A percentile compares a stretch with the other conserved stretches of the same genome.
Evolutionary conservation across 2,329 filamentous ascomycete genomes (phyloP).

Genomic region (Cladosporium sp.): DNA sequence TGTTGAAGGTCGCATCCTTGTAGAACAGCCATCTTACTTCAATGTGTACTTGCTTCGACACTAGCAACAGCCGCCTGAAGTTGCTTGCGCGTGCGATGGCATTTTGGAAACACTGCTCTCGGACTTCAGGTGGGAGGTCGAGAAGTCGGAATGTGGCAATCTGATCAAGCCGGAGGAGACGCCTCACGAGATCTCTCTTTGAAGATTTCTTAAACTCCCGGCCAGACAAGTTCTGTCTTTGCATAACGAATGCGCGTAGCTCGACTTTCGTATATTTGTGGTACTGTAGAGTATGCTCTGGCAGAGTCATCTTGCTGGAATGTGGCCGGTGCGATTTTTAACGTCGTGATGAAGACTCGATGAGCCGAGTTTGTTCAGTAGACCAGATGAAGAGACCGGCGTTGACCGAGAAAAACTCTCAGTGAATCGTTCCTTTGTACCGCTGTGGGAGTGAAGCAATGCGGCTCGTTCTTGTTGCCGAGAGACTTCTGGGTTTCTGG

Average conservation of each 20-base stretch:
- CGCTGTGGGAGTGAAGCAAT: not conserved
- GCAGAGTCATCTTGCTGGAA: not conserved
- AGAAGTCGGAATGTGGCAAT: not conserved
- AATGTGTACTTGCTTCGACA: not conserved
- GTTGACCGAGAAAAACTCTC: not conserved
- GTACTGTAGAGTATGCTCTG: not conserved
- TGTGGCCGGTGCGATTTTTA: not conserved
- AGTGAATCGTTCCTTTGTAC: not conserved
- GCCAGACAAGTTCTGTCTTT: not conserved
- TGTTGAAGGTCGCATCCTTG: not conserved
- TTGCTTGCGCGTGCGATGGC: not conserved
- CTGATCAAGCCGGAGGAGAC: not conserved
- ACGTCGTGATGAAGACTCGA: not conserved
- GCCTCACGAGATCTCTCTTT: not conserved
- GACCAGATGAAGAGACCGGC: not conserved
- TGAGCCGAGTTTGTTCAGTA: not conserved
- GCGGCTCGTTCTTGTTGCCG: not conserved
- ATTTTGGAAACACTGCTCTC: not conserved
- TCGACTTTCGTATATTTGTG: not conserved
- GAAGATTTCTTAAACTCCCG: not conserved
- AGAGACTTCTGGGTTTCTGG: not conserved
- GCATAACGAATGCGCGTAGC: not conserved
- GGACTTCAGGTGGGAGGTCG: not conserved
- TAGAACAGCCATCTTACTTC: not conserved
- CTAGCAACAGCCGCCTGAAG: not conserved